Conservation (phyloP, 768 basidiomycete genomes). For the Pholiota molesta region DNA sequence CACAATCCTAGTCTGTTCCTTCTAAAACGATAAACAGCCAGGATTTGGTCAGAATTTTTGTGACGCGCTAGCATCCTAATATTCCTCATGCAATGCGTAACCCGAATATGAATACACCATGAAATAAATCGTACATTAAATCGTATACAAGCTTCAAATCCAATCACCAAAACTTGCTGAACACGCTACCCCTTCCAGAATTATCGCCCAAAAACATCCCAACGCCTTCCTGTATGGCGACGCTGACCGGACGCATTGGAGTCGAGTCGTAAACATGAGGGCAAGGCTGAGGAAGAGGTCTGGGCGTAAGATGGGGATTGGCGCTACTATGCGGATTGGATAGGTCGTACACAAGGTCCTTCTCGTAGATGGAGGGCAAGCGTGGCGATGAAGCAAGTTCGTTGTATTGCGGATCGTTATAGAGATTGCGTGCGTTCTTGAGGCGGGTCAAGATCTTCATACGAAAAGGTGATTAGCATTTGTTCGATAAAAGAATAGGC, state of each 20-base stretch:
- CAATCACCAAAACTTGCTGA: slow-evolving; percentile 63
- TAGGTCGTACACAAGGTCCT: slow-evolving; percentile 48
- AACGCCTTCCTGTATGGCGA: slow-evolving; percentile 75
- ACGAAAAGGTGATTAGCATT: not conserved
- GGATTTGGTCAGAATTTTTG: too few species aligned
- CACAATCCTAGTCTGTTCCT: too few species aligned
- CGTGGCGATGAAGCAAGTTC: slow-evolving; percentile 53
- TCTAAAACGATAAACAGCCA: too few species aligned
- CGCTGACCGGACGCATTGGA: slow-evolving; percentile 75
- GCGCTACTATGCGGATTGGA: slow-evolving; percentile 18
- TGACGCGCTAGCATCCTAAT: too few species aligned
- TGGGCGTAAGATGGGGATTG: slow-evolving; percentile 47
- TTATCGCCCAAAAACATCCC: slow-evolving; percentile 55
- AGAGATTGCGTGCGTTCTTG: slow-evolving; percentile 53
- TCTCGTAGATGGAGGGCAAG: slow-evolving; percentile 75
- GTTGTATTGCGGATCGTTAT: slow-evolving; percentile 51
- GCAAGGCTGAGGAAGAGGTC: slow-evolving; percentile 70
- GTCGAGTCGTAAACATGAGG: slow-evolving; percentile 80
- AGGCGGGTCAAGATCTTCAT: slow-evolving; percentile 63
- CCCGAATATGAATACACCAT: too few species aligned
- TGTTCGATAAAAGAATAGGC: not conserved
- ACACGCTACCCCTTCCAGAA: slow-evolving; percentile 50
- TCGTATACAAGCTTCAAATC: not conserved
- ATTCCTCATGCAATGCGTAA: too few species aligned
- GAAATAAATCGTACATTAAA: too few species aligned